Percentiles rank a stretch among this genome's conserved stretches.
phyloP scores from a whole-genome alignment of 352 stramenopile species.

The Globisporangium lucens region DNA sequence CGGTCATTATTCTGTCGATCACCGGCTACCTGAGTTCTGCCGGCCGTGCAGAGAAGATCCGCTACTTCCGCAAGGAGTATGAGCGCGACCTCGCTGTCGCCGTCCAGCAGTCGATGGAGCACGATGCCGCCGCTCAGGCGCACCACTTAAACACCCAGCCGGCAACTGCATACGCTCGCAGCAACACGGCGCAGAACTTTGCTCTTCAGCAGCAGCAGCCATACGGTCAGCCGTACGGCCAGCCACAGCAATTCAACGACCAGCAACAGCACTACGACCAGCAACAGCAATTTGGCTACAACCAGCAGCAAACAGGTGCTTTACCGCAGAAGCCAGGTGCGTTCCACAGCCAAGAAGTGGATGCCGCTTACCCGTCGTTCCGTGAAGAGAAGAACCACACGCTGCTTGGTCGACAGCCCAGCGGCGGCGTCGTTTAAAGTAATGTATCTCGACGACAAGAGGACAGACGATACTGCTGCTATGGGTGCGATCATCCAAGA shows the following conservation, averaged over 20 bases:
- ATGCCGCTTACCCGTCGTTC: constrained; percentile 61
- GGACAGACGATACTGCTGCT: not conserved
- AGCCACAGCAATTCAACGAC: constrained; percentile 12
- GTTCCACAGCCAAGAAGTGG: constrained; percentile 23
- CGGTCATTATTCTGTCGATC: constrained; percentile 74
- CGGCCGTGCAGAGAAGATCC: constrained; percentile 78
- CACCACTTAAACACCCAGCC: constrained; percentile 17
- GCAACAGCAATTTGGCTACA: constrained; percentile 21
- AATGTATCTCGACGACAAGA: not conserved
- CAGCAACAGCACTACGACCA: not conserved
- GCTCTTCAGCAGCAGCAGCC: constrained; percentile 20
- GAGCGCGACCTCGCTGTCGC: constrained; percentile 71
- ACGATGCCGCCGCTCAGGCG: constrained; percentile 31
- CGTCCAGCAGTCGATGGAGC: constrained; percentile 71
- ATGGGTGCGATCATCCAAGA: not conserved
- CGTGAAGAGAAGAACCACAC: constrained; percentile 70
- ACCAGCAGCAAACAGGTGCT: constrained; percentile 12
- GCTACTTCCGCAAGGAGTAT: constrained; percentile 83
- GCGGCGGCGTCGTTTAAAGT: constrained; percentile 62
- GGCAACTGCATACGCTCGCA: constrained; percentile 32
- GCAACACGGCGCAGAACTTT: constrained; percentile 35
- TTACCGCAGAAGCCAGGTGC: constrained; percentile 10
- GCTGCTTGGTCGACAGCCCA: constrained; percentile 55
- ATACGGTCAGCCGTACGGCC: constrained; percentile 10
- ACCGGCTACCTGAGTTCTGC: constrained; percentile 79